Evolutionary conservation across 2,329 filamentous ascomycete species (phyloP).

Genomic region (Leptographium lundbergii): DNA sequence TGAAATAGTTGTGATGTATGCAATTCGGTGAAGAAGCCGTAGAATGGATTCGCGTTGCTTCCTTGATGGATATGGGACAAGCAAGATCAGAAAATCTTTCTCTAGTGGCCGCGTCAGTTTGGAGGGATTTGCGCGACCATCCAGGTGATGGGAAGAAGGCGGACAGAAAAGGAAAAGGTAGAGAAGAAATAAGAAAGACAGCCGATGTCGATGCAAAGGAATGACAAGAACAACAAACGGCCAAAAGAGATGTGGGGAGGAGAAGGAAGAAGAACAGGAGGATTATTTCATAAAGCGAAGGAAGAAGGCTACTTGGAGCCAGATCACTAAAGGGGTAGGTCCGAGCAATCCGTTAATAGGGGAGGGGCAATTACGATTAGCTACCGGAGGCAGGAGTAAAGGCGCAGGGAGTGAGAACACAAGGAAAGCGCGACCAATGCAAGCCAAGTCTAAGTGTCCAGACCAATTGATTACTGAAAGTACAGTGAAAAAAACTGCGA

Average conservation of each 20-base stretch:
- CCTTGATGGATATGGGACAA: background rate
- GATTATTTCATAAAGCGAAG: slow-evolving; percentile 1
- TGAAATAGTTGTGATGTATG: background rate
- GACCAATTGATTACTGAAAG: background rate
- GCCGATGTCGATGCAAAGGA: slow-evolving; percentile 27
- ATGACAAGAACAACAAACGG: slow-evolving; percentile 25
- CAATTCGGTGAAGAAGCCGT: background rate
- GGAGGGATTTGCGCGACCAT: slow-evolving; percentile 1
- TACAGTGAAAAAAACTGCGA: background rate
- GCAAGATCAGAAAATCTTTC: background rate
- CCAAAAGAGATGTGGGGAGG: slow-evolving; percentile 13
- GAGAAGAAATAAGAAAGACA: slow-evolving; percentile 6
- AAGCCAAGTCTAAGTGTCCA: background rate
- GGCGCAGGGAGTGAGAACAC: background rate
- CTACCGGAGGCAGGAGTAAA: background rate
- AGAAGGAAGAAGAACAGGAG: slow-evolving; percentile 10
- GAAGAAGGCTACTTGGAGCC: background rate
- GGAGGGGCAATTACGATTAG: slow-evolving; percentile 1
- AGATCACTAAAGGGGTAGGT: background rate
- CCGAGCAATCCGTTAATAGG: slow-evolving; percentile 3
- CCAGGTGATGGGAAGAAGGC: background rate
- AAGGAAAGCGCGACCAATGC: background rate
- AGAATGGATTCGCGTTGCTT: background rate
- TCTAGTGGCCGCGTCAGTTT: background rate
- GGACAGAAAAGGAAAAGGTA: background rate